Evolutionary conservation across 208 protist species (phyloP).

Genomic region (Trypanosoma avium): DNA sequence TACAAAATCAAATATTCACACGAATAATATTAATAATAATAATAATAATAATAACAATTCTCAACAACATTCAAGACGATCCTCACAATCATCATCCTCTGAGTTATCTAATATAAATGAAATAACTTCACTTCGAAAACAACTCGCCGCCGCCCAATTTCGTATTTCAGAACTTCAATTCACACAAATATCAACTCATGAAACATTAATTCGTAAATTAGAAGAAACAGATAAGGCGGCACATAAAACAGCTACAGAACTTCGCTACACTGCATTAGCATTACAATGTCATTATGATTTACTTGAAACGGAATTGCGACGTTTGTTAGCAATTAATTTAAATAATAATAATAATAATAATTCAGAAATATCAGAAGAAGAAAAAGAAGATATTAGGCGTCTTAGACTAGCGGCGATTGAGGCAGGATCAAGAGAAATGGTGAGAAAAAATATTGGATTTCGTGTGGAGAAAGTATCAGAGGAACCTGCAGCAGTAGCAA

Average conservation of each 20-base stretch:
- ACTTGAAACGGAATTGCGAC: conserved; percentile 75
- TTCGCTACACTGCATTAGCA: conserved; percentile 79
- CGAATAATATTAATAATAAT: background rate
- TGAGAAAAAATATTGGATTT: conserved; percentile 77
- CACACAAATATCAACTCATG: conserved; percentile 24
- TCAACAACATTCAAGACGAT: background rate
- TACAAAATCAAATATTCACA: background rate
- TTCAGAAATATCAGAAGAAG: background rate
- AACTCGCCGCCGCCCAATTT: conserved; percentile 50
- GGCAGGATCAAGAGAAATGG: conserved; percentile 63
- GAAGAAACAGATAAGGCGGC: conserved; percentile 47
- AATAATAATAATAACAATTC: background rate
- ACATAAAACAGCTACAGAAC: conserved; percentile 43
- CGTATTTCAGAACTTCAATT: conserved; percentile 47
- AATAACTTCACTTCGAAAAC: conserved; percentile 29
- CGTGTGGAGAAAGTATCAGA: conserved; percentile 52
- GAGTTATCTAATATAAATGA: conserved; percentile 14
- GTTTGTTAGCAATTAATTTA: conserved; percentile 55
- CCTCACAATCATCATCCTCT: background rate
- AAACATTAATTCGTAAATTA: conserved; percentile 41
- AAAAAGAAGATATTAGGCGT: conserved; percentile 41
- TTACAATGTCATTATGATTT: conserved; percentile 61
- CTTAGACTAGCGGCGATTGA: conserved; percentile 57
- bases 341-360: background rate
- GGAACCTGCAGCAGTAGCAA: conserved; percentile 30